Conservation (phyloP, 306 rosid genomes). For the Malus orientalis region DNA sequence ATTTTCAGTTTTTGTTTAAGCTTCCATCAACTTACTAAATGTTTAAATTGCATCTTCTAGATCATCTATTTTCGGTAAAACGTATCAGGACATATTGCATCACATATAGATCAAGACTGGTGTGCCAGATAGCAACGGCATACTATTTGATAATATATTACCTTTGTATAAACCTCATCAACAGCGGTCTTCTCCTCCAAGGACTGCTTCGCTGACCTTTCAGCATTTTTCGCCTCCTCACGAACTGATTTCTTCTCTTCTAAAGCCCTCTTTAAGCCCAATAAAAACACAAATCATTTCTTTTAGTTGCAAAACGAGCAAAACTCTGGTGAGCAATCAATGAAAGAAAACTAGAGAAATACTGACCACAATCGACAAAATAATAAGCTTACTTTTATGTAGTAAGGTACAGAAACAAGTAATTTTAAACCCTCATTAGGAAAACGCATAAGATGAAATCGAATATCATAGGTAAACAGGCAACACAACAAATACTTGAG, state of each 20-base stretch:
- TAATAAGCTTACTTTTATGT: background rate
- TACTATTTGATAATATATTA: conserved; percentile 14
- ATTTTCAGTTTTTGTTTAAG: background rate
- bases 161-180: conserved; percentile 73
- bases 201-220: conserved; percentile 68
- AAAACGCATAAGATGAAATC: background rate
- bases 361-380: background rate
- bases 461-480: background rate
- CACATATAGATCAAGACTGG: background rate
- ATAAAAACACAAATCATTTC: background rate
- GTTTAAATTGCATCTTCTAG: background rate
- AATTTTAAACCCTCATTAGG: background rate
- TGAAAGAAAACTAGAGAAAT: conserved; percentile 3
- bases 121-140: no score
- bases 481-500: background rate
- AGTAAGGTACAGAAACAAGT: background rate
- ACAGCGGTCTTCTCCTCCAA: conserved; percentile 58
- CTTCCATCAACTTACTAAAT: background rate
- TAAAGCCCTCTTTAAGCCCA: conserved; percentile 59
- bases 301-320: conserved; percentile 3
- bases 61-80: background rate
- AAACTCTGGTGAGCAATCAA: background rate
- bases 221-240: conserved; percentile 65
- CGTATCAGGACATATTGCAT: background rate
- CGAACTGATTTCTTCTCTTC: conserved; percentile 70